Evolutionary conservation across 192 early-diverging fungal genomes (phyloP).

Genomic region (Geranomyces variabilis): DNA sequence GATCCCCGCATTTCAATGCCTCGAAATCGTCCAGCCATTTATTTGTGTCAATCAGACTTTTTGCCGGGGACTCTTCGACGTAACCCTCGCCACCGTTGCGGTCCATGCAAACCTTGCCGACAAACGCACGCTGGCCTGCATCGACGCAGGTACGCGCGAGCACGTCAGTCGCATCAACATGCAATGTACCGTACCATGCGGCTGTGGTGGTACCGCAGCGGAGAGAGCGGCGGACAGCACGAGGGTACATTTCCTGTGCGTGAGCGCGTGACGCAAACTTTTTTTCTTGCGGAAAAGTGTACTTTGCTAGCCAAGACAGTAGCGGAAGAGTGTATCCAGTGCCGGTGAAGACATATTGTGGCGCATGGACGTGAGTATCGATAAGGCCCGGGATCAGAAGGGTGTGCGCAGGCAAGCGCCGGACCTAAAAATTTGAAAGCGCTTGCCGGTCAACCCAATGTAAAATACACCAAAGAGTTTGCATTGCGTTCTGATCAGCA

Average conservation of each 20-base stretch:
- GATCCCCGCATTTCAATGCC: conserved; percentile 13
- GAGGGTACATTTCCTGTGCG: conserved; percentile 69
- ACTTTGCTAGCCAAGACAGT: conserved; percentile 86
- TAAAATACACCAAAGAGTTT: conserved; percentile 27
- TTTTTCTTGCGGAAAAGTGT: conserved; percentile 88
- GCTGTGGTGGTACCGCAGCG: conserved; percentile 88
- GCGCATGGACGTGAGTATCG: conserved; percentile 93
- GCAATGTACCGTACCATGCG: conserved; percentile 91
- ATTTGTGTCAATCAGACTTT: conserved; percentile 68
- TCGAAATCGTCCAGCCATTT: conserved; percentile 38
- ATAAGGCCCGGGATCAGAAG: conserved; percentile 90
- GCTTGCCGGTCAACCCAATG: neutral
- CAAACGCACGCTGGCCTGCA: conserved; percentile 84
- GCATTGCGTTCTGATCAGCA: conserved; percentile 68
- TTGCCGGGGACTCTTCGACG: conserved; percentile 68
- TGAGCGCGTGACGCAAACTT: conserved; percentile 69
- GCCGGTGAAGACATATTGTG: conserved; percentile 88
- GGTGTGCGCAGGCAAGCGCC: conserved; percentile 44
- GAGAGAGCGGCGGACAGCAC: conserved; percentile 70
- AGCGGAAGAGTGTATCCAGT: conserved; percentile 89
- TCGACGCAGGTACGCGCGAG: conserved; percentile 69
- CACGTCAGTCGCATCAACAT: conserved; percentile 70
- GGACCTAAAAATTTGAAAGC: conserved; percentile 9
- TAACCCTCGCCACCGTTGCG: conserved; percentile 79
- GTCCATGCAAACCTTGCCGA: conserved; percentile 98